Base-by-base conservation (phyloP, 768 basidiomycete species). In the Favolaschia claudopus region DNA sequence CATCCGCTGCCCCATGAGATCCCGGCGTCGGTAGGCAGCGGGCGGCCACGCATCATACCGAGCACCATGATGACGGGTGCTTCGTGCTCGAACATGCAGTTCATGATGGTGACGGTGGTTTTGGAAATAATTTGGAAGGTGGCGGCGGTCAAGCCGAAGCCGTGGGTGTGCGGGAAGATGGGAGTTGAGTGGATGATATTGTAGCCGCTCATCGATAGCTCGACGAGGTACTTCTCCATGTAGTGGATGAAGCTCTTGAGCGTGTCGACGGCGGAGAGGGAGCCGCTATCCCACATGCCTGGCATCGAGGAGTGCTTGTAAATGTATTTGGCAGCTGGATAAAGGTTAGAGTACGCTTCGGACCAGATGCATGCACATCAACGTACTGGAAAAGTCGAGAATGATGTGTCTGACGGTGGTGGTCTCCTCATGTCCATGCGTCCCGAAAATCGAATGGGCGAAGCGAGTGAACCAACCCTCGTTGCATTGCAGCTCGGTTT, bases 121-220 rank as follows among this genome's bases (percentile, higher is more conserved):
- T 60, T 39, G 6, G 52, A 39, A 15, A 60, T 31, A 13, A 60
- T 24, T 38, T 60, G 52, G 46, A 38, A 60, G 12, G 59, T 55
- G n/a, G 38, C 45, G 25, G 52, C 29, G 43, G 52, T 60, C 24
- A 55, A 28, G 29, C 33, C 40, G 36, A 53, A 44, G 2, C n/a
- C n/a, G 13, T 24, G 25, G 31, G 32, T 44, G 29, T 14, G 19
- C 31, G 55, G 34, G 45, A 54, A 47, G 37, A 60, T 42, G 5
- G 52, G 52, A 2, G 25, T 54, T 24, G 59, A 60, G 48, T 60
- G 59, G 37, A 60, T 48, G 33, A 60, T 48, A 40, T 55, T 51
- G 47, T 55, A 39, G 13, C 59, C 59, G 10, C 22, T 8, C 1
- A 2, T 17, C 1, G 50, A 43, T 22, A 60, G 46, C 3, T 47